phyloP scores from a whole-genome alignment of 2,329 filamentous ascomycete genomes.

The Mycosphaerelloides madeirae region DNA sequence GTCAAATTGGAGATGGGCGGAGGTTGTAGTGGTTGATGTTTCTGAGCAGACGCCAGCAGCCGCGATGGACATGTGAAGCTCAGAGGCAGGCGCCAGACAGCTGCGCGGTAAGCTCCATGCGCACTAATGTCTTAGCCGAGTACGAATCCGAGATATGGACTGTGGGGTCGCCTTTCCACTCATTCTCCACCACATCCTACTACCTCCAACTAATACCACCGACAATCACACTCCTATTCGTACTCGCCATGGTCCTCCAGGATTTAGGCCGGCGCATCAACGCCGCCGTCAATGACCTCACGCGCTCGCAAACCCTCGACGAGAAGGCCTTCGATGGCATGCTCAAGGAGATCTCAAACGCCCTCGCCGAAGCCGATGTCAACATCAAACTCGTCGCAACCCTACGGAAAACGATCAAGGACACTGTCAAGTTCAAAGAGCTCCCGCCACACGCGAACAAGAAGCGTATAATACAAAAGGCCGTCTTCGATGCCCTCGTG shows the following conservation, averaged over 20 bases:
- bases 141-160: neutral
- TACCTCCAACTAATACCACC: neutral
- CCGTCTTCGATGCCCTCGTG: slow-evolving; percentile 95
- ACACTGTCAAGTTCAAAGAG: slow-evolving; percentile 89
- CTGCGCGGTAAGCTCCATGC: neutral
- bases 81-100: slow-evolving; percentile 1
- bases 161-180: neutral
- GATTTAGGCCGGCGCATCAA: slow-evolving; percentile 98
- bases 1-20: neutral
- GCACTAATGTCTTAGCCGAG: neutral
- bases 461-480: slow-evolving; percentile 95
- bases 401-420: slow-evolving; percentile 88
- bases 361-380: slow-evolving; percentile 93
- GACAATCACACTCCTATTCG: neutral
- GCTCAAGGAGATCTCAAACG: slow-evolving; percentile 96
- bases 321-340: slow-evolving; percentile 98
- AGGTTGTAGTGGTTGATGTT: neutral
- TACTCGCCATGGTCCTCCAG: slow-evolving; percentile 80
- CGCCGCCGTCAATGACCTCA: slow-evolving; percentile 88
- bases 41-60: neutral
- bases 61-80: slow-evolving; percentile 1
- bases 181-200: neutral
- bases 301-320: slow-evolving; percentile 85
- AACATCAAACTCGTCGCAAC: slow-evolving; percentile 90
- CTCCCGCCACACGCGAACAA: slow-evolving; percentile 90